These are phyloP conservation scores for Raffaelea albimanens DNA, from an alignment of 2,329 filamentous ascomycete species.

Conservation along the genomic window DNA sequence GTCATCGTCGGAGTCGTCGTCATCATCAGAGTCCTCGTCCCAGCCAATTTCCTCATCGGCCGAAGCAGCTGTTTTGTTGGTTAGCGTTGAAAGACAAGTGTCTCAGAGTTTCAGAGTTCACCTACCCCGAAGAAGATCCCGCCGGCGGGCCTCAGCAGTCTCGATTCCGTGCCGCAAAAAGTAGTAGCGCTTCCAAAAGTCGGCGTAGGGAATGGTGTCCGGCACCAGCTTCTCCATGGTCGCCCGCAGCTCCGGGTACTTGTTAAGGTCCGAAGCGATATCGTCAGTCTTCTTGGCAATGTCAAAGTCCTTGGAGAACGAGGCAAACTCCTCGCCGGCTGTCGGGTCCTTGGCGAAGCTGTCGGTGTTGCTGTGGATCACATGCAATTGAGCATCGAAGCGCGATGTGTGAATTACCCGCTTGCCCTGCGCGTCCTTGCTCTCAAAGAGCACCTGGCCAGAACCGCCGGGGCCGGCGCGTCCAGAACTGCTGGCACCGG, in stretches of 20 bases:
- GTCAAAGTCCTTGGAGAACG: constrained; percentile 67
- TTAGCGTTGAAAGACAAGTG: no score
- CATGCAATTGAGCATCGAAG: constrained; percentile 91
- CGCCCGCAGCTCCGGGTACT: constrained; percentile 71
- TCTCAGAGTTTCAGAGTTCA: no score
- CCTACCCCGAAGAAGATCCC: constrained; percentile 84
- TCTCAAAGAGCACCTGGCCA: constrained; percentile 75
- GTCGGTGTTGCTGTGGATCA: constrained; percentile 78
- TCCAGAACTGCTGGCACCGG: constrained; percentile 17
- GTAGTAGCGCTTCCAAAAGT: constrained; percentile 94
- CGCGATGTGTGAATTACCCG: constrained; percentile 89
- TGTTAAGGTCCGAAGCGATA: constrained; percentile 73
- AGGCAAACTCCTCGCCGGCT: constrained; percentile 57
- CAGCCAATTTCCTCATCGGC: constrained; percentile 63
- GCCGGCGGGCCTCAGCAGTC: constrained; percentile 78
- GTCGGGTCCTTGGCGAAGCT: constrained; percentile 76
- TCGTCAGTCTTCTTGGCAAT: constrained; percentile 75
- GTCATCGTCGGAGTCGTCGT: constrained; percentile 17
- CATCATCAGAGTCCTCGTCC: constrained; percentile 46
- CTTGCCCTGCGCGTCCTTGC: constrained; percentile 81
- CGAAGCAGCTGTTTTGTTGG: constrained; percentile 47
- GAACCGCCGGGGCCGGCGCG: constrained; percentile 22
- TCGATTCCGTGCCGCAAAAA: constrained; percentile 89
- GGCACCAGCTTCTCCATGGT: constrained; percentile 98
- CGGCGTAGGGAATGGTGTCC: constrained; percentile 74